phyloP scores from a whole-genome alignment of 805 yeast genomes.

The Starmerella potacharoeniae region DNA sequence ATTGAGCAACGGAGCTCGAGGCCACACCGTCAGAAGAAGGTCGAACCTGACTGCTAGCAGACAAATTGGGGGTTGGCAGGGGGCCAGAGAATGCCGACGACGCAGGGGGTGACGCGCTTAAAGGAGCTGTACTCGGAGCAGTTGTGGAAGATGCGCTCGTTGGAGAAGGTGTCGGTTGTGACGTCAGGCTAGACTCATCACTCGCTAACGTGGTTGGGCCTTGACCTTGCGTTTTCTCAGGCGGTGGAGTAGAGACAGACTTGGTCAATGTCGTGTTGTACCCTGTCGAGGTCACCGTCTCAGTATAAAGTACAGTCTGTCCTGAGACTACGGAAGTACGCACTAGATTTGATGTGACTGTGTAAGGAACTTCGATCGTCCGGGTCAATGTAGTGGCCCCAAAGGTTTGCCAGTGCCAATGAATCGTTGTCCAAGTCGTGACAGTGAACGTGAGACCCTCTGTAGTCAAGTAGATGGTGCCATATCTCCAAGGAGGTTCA shows the following conservation, averaged over 20 bases:
- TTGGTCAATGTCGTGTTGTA: neutral
- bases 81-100: too few relatives aligned
- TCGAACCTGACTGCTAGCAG: too few relatives aligned
- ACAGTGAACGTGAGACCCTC: neutral
- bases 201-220: neutral
- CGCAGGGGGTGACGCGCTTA: too few relatives aligned
- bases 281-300: neutral
- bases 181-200: neutral
- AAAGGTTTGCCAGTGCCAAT: neutral
- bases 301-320: neutral
- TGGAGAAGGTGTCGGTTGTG: neutral
- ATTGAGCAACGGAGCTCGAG: too few relatives aligned
- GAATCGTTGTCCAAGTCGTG: neutral
- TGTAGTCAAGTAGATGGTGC: neutral
- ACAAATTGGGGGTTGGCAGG: too few relatives aligned
- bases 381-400: neutral
- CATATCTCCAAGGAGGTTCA: neutral
- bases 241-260: neutral
- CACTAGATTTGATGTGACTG: neutral
- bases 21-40: too few relatives aligned
- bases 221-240: neutral
- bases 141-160: neutral
- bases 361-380: neutral
- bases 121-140: neutral
- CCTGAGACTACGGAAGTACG: neutral